phyloP scores from a whole-genome alignment of 1,284 basidiomycete genomes.

The Rhodotorula sp. region DNA sequence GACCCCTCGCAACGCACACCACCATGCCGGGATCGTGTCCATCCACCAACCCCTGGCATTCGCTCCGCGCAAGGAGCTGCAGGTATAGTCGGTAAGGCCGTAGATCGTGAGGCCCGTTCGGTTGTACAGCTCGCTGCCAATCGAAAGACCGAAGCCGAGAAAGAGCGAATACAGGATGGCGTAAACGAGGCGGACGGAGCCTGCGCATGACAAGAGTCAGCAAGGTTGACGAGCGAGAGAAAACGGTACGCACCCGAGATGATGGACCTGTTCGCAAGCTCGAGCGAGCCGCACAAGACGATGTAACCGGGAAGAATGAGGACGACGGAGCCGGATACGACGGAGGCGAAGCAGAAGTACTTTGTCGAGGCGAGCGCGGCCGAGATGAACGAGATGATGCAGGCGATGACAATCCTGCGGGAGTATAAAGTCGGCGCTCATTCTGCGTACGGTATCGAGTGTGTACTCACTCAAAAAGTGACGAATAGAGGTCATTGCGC shows the following conservation, averaged over 20 bases:
- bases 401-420: constrained; percentile 69
- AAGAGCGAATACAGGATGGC: constrained; percentile 55
- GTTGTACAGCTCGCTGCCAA: constrained; percentile 64
- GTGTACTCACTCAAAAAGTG: constrained; percentile 72
- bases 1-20: too few species aligned
- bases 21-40: constrained; percentile 50
- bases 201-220: constrained; percentile 59
- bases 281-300: constrained; percentile 75
- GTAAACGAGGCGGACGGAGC: constrained; percentile 79
- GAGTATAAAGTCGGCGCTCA: background rate
- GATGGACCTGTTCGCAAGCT: constrained; percentile 61
- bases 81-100: constrained; percentile 32
- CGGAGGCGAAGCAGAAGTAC: constrained; percentile 78
- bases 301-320: constrained; percentile 84
- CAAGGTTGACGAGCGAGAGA: background rate
- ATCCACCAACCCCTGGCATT: constrained; percentile 47
- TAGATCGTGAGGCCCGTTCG: constrained; percentile 33
- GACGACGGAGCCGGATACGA: constrained; percentile 79
- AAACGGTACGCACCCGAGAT: constrained; percentile 80
- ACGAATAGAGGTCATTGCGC: constrained; percentile 74
- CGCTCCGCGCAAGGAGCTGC: constrained; percentile 23
- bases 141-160: constrained; percentile 78
- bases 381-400: constrained; percentile 72
- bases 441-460: constrained; percentile 60
- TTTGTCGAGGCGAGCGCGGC: constrained; percentile 70